Base-by-base conservation (phyloP, 352 stramenopile genomes). In the Phytophthora aleatoria region DNA sequence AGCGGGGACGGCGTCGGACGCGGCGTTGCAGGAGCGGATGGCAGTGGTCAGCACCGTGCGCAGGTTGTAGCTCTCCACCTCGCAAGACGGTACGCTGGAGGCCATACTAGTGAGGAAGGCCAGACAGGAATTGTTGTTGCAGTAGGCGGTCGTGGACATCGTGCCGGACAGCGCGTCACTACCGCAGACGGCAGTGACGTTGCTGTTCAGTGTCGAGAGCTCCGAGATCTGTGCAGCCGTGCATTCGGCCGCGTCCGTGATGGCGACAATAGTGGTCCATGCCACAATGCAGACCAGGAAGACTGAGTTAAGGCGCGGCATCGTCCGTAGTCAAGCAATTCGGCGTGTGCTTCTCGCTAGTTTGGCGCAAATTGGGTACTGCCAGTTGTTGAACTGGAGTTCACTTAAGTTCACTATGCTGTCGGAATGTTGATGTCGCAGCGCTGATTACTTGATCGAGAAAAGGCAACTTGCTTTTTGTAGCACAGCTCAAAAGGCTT, bases 11-110 rank as follows among this genome's bases (percentile, higher is more conserved):
- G 67, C 67, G 57, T 75, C 67, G 9, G 67, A 75, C 24, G 65
- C 52, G 26, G 62, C 50, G 44, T 75, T 39, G 53, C 67, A 75
- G 1, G 61, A 70, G 16, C 30, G 55, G 35, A 75, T 67, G 52
- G 67, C 62, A 12, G 56, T 57, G 35, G 57, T 42, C 15, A 76
- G 47, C 30, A 71, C 66, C n/a, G 63, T 50, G 53, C 68, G 68
- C 20, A 76, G 52, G 48, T 76, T 76, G 64, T 76, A 76, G 58
- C 58, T 64, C 15, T 42, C n/a, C 31, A 76, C 27, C 35, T 76
- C 68, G 45, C 68, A 76, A 43, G 66, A 72, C 36, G 68, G 68
- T 10, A 71, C 59, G 27, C 39, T 67, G 52, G 57, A 43, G 47
- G 57, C 12, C 16, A 69, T 47, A 39, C 58, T 67, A 35, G 68